Conservation (phyloP, 805 yeast species). For the Naumovozyma baii region DNA sequence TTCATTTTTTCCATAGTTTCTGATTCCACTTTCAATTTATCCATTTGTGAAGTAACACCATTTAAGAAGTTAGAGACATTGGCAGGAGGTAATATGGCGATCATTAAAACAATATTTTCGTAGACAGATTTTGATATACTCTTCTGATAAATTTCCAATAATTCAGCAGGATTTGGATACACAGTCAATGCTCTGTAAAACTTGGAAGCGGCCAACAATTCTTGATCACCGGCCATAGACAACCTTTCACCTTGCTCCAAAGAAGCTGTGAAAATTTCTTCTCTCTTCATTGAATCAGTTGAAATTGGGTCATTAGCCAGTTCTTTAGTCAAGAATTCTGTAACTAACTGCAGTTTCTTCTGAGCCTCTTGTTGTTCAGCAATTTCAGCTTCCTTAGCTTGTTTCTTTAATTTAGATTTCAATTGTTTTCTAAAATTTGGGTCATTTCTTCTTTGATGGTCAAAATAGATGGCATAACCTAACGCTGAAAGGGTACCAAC, state of each 20-base stretch:
- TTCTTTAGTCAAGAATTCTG: constrained; percentile 50
- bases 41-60: constrained; percentile 8
- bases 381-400: constrained; percentile 48
- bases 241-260: constrained; percentile 77
- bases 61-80: constrained; percentile 59
- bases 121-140: constrained; percentile 69
- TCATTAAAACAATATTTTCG: constrained; percentile 74
- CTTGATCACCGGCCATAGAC: constrained; percentile 51
- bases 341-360: constrained; percentile 48
- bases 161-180: constrained; percentile 87
- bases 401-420: constrained; percentile 26
- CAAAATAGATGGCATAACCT: constrained; percentile 81
- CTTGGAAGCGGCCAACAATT: constrained; percentile 66
- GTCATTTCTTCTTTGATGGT: constrained; percentile 78
- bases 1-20: constrained; percentile 12
- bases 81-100: constrained; percentile 79
- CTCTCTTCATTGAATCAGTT: constrained; percentile 53
- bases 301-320: constrained; percentile 67
- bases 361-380: constrained; percentile 49
- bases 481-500: constrained; percentile 46
- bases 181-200: constrained; percentile 87
- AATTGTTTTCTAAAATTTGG: constrained; percentile 71
- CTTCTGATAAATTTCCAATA: constrained; percentile 78
- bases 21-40: constrained; percentile 18
- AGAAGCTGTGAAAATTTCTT: constrained; percentile 67